phyloP scores from a whole-genome alignment of 257 asterid genomes.

The Solanum corneliomulleri region DNA sequence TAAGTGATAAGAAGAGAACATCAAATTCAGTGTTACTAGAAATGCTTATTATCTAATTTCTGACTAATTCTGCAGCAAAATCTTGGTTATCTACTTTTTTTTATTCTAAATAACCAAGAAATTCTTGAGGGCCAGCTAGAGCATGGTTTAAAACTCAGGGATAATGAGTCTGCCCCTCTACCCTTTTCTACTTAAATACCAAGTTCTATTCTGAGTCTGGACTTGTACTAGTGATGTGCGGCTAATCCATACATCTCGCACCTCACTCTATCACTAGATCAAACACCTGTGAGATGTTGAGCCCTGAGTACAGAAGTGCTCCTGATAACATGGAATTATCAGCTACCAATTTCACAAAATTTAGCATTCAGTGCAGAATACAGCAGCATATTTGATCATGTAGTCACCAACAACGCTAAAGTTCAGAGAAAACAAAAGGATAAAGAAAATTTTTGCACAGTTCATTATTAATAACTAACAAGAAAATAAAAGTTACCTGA shows the following conservation, averaged over 20 bases:
- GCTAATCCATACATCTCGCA: not conserved
- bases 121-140: not conserved
- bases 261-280: not conserved
- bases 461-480: not conserved
- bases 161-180: not conserved
- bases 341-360: not conserved
- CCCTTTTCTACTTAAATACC: not conserved
- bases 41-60: not conserved
- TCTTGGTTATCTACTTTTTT: not conserved
- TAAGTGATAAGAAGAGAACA: not conserved
- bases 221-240: not conserved
- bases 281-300: not conserved
- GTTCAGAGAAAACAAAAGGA: not conserved
- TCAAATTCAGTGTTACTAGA: not conserved
- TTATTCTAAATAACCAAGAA: not conserved
- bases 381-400: not conserved
- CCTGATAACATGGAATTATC: not conserved
- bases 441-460: not conserved
- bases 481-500: constrained; percentile 47
- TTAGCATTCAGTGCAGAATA: not conserved
- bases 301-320: not conserved
- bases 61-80: not conserved
- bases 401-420: not conserved
- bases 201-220: not conserved
- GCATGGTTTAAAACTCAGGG: not conserved